Conservation (phyloP, 768 basidiomycete genomes). For the Agaricus subrufescens region DNA sequence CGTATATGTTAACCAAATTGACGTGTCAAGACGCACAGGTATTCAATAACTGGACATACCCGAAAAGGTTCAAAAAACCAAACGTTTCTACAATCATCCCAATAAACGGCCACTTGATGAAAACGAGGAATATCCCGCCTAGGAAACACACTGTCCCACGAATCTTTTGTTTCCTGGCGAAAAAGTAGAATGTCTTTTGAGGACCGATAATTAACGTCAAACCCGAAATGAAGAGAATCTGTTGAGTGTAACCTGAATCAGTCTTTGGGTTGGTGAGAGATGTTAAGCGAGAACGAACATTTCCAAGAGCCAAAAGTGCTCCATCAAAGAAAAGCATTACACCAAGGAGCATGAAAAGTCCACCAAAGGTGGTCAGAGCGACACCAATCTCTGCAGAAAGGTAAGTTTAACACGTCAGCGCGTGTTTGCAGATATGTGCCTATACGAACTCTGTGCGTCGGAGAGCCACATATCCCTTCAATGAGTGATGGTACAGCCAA, state of each 20-base stretch:
- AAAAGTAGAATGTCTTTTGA: slow-evolving; percentile 97
- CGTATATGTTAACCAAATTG: neutral
- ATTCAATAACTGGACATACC: slow-evolving; percentile 43
- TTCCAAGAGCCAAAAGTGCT: slow-evolving; percentile 92
- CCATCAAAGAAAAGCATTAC: slow-evolving; percentile 97
- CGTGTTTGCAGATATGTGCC: neutral
- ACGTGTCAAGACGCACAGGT: neutral
- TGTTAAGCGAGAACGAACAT: slow-evolving; percentile 43
- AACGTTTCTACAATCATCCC: slow-evolving; percentile 94
- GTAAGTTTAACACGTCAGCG: neutral
- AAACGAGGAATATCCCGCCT: slow-evolving; percentile 88
- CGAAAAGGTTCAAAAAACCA: slow-evolving; percentile 96
- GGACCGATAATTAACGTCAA: slow-evolving; percentile 96
- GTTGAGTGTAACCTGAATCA: neutral
- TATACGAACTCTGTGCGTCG: slow-evolving; percentile 55
- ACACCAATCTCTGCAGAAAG: slow-evolving; percentile 81
- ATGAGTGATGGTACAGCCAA: no score
- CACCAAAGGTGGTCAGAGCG: slow-evolving; percentile 92
- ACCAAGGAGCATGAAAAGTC: slow-evolving; percentile 93
- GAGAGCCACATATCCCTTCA: slow-evolving; percentile 53
- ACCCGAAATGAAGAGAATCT: slow-evolving; percentile 94
- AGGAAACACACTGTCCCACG: slow-evolving; percentile 87
- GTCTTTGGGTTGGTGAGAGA: neutral
- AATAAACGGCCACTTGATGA: slow-evolving; percentile 91
- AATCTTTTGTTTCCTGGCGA: slow-evolving; percentile 91